Base-by-base conservation (phyloP, 2,329 filamentous ascomycete species). In the Venturiaceae sp. region DNA sequence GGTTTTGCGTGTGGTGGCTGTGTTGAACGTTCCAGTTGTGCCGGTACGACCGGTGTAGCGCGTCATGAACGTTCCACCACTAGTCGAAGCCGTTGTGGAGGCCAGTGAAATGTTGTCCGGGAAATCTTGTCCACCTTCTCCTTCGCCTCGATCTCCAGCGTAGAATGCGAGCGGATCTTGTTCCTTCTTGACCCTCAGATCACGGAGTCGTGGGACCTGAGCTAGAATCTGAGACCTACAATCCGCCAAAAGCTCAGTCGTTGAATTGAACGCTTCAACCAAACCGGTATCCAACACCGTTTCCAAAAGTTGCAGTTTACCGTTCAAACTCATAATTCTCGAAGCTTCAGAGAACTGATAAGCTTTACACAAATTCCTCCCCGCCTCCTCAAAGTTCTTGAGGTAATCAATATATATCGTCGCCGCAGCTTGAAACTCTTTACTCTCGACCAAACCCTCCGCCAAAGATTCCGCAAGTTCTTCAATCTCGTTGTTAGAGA, bases 51-150 rank as follows among this genome's bases (percentile, higher is more conserved):
- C 87, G 0, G 91, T 95, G 74, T 96, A 97, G 21, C 91, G 79
- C 5, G 92, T 97, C 78, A 97, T 96, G 69, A 99, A 82, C 30
- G 87, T 92, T n/a, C 74, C 73, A 2, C 88, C 87, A 46, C 84
- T 83, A 0, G 92, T 96, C 61, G 84, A 88, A 21, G 90, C 78
- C 56, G 92, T 83, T 3, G 91, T 96, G 0, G 92, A 88, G 0
- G 94, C 94, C 2, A 99, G 79, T 1, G 90, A 96, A 54, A 99
- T 81, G 72, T 99, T 92, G 69, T 99, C 94, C 0, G 92, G 94
- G 1, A 95, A 80, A 64, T 95, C 89, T 4, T 73, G 77, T 58
- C 82, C 85, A 1, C 72, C 75, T 16, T 61, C 67, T 14, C 66
- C 68, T 13, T 57, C 71, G 60, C 60, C 65, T 5, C 77, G 77